Evolutionary conservation across 148 eudicot species (phyloP).

Genomic region (Silene latifolia): DNA sequence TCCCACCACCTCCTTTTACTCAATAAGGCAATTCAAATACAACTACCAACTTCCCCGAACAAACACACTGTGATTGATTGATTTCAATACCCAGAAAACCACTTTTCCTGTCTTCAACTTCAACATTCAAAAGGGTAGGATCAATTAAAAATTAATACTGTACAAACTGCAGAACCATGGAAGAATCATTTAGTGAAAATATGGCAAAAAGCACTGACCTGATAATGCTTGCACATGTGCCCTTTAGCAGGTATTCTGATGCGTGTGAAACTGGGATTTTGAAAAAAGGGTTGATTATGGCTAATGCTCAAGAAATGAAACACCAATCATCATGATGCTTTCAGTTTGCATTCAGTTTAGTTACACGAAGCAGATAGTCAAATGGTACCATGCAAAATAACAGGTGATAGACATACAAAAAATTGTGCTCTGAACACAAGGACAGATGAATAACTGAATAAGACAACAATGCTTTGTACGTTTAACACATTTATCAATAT

Average conservation of each 20-base stretch:
- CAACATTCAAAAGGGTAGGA: neutral
- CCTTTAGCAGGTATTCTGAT: constrained; percentile 79
- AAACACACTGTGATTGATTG: neutral
- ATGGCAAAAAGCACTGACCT: constrained; percentile 45
- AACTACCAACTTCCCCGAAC: neutral
- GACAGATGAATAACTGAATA: neutral
- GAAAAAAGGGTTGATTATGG: constrained; percentile 2
- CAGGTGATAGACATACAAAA: neutral
- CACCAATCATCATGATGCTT: constrained; percentile 1
- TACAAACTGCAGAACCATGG: neutral
- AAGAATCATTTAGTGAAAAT: neutral
- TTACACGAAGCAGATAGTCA: neutral
- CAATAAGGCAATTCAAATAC: neutral
- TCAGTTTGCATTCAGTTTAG: neutral
- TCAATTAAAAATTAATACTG: neutral
- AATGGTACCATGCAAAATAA: neutral
- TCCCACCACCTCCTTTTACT: neutral
- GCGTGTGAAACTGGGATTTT: constrained; percentile 53
- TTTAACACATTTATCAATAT: neutral
- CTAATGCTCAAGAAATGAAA: neutral
- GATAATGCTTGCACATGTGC: constrained; percentile 76
- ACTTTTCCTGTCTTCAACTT: neutral
- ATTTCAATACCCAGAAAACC: no score
- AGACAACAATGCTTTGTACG: neutral
- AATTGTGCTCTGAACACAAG: neutral